Evolutionary conservation across 2,329 filamentous ascomycete genomes (phyloP), one percentile per base, ranked within the genome.

Genomic region (Claviceps sp.): DNA sequence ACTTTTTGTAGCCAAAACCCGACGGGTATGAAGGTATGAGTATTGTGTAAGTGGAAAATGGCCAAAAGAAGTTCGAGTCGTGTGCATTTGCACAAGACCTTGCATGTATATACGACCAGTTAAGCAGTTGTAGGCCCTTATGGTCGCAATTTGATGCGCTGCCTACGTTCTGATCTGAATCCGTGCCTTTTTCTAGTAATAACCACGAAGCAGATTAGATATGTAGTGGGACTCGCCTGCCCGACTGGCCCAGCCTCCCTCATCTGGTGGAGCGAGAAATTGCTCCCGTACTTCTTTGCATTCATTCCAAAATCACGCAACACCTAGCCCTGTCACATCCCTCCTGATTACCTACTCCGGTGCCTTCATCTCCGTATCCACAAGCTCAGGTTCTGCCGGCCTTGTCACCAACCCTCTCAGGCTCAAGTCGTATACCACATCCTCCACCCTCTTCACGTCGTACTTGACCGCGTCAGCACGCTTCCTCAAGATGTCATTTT

Each of bases 381-480:
- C 47, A 2, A 14, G 61, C 0, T 59, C 60, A 3, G 64, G 59
- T 57, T 6, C 45, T 6, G 45, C 45, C 6, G 34, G 45, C 29
- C 77, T 73, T 45, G 84, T 80, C 47, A 94, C 76, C 62, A 97
- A 67, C 49, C 93, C 91, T 53, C 93, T 79, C 63, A 98, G 71
- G 23, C 87, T 91, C 52, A 98, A 72, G 66, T 98, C 93, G 64
- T 98, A 98, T 49, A 97, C 91, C 13, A 98, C 89, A 64, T 97
- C 93, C 73, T 98, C 93, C 13, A 96, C 88, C 66, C 95, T 91
- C 76, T 97, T 98, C 62, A 98, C 88, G 61, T 86, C 85, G 65
- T 98, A 98, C 75, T 98, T 98, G 68, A 98, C 86, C 5, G 85
- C 86, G 70, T 98, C 93, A 52, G 88, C 88, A 55, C 88, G 79